Evolutionary conservation across 148 eudicot genomes (phyloP).

Genomic region (Vaccinium corymbosum): DNA sequence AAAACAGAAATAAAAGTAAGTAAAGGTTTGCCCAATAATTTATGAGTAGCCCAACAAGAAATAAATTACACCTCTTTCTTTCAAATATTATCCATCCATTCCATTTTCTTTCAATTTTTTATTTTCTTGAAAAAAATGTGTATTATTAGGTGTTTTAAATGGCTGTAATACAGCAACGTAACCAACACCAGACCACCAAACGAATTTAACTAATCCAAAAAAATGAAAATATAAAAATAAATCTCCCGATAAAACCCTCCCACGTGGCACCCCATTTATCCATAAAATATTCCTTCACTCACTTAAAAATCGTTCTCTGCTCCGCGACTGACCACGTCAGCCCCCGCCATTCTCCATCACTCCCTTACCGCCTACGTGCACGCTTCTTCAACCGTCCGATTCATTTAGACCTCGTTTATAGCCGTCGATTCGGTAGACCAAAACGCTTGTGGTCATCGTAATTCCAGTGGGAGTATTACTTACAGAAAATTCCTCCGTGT

Average conservation of each 20-base stretch:
- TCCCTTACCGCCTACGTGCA: slow-evolving; percentile 8
- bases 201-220: background rate
- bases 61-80: too few species aligned
- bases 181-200: slow-evolving; percentile 14
- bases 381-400: background rate
- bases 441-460: slow-evolving; percentile 20
- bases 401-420: background rate
- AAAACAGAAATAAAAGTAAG: too few species aligned
- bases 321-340: slow-evolving; percentile 18
- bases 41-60: too few species aligned
- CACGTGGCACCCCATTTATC: slow-evolving; percentile 17
- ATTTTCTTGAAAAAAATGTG: too few species aligned
- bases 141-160: slow-evolving; percentile 7
- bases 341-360: slow-evolving; percentile 11
- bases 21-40: too few species aligned
- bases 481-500: background rate
- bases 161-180: slow-evolving; percentile 26
- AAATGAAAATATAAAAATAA: too few species aligned
- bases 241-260: slow-evolving; percentile 5
- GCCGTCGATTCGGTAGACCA: slow-evolving; percentile 10
- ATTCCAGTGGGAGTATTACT: background rate
- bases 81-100: too few species aligned
- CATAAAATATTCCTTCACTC: background rate
- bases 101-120: too few species aligned
- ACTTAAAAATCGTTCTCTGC: background rate